These are phyloP conservation scores for Picochlorum costavermella DNA, from an alignment of 139 green algal species.

Conservation along the genomic window DNA sequence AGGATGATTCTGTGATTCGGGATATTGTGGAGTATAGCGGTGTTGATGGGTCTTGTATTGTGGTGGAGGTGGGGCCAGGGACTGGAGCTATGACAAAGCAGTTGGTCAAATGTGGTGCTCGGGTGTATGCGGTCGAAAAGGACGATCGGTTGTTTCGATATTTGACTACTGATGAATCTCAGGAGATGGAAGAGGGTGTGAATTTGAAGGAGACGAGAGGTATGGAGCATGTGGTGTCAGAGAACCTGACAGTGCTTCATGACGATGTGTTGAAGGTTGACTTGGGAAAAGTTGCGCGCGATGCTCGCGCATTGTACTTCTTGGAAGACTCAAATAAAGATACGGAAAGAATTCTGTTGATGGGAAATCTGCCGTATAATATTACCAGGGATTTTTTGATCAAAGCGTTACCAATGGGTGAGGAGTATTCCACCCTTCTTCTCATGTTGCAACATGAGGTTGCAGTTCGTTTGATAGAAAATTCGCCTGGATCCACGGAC, in stretches of 20 bases:
- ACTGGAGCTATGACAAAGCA: conserved; percentile 53
- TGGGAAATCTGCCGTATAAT: conserved; percentile 96
- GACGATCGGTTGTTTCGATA: conserved; percentile 56
- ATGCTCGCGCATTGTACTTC: conserved; percentile 15
- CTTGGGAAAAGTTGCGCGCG: conserved; percentile 17
- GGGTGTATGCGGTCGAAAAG: conserved; percentile 86
- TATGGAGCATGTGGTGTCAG: not conserved
- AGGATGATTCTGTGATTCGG: conserved; percentile 63
- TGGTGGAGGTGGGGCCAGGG: conserved; percentile 83
- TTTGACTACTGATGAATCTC: conserved; percentile 22
- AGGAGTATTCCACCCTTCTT: conserved; percentile 45
- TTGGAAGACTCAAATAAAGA: conserved; percentile 5
- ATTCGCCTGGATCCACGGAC: conserved; percentile 37
- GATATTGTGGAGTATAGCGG: conserved; percentile 52
- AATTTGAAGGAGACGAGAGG: not conserved
- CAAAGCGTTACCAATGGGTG: conserved; percentile 63
- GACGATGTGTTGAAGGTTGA: too few relatives aligned
- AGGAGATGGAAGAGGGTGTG: conserved; percentile 28
- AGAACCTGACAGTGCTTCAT: too few relatives aligned
- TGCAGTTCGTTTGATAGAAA: conserved; percentile 45
- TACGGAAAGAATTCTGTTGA: conserved; percentile 50
- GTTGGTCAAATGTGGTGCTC: conserved; percentile 58
- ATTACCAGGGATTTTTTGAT: conserved; percentile 89
- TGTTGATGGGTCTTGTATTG: conserved; percentile 55
- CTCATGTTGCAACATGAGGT: conserved; percentile 59